These are phyloP conservation scores for Termitomyces sp. DNA, from an alignment of 1,284 basidiomycete species.

Conservation along the genomic window DNA sequence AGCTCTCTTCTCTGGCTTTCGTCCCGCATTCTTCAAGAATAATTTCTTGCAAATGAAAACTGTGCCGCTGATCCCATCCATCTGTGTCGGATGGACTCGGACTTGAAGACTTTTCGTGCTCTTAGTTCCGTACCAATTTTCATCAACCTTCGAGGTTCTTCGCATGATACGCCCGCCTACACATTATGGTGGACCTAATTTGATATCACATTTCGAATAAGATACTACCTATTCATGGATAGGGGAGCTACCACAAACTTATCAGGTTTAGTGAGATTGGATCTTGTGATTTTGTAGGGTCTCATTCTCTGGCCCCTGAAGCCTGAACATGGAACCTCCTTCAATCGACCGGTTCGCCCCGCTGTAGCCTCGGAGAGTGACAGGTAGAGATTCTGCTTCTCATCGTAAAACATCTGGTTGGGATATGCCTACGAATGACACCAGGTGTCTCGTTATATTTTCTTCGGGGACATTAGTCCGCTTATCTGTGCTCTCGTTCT, in stretches of 20 bases:
- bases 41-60: too few species aligned
- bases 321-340: background rate
- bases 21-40: background rate
- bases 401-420: background rate
- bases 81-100: background rate
- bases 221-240: background rate
- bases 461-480: too few species aligned
- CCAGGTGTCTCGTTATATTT: background rate
- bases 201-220: background rate
- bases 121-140: background rate
- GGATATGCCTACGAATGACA: background rate
- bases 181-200: background rate
- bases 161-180: background rate
- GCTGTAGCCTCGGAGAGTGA: background rate
- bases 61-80: background rate
- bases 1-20: background rate
- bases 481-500: background rate
- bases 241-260: background rate
- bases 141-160: background rate
- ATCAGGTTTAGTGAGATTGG: background rate
- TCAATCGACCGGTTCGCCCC: background rate
- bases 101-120: background rate
- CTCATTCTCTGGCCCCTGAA: background rate
- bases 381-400: too few species aligned
- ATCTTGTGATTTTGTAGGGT: background rate